Base-by-base conservation (phyloP, 2,329 filamentous ascomycete species). In the Aureobasidium sp. region DNA sequence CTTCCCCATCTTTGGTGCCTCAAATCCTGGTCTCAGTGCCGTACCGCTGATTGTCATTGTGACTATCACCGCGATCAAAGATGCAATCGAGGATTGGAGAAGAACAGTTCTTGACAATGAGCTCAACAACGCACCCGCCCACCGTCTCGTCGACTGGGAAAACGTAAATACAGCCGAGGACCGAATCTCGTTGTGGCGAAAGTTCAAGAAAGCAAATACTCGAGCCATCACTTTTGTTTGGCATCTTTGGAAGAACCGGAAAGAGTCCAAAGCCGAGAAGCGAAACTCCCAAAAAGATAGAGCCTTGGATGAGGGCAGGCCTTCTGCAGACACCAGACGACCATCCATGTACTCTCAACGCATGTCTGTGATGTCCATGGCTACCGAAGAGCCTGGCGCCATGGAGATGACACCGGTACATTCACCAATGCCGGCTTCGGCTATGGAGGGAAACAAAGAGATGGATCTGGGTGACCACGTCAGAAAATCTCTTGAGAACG, bases 341-440 rank as follows among this genome's bases (percentile, higher is more conserved):
- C 78, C 78, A 32, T 84, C 86, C 1, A 77, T 83, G 55, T 75
- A 81, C 43, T 83, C 84, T 3, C 79, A 81, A 41, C 77, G 79
- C 62, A 76, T 74, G n/a, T 80, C 79, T 2, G 76, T 84, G 1
- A 44, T 48, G 13, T 37, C 59, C 12, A 46, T 24, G 6, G 39
- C 39, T 5, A 51, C 76, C 26, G 70, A 75, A 60, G 73, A 79
- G 41, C 86, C 89, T 63, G 89, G 89, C 29, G 73, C 72, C 53
- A 96, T 99, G 60, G 92, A 93, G 71, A 96, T 99, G 92, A 97
- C 92, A 0, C 92, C 93, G 0, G 92, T 99, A 20, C 87, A 89
- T 2, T 97, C 92, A 1, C 92, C 91, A 5, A 79, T 86, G 1
- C 87, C 87, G 1, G 81, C 81, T 50, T 75, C 79, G 52, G 73